Percentiles rank a stretch among this genome's conserved stretches.
Evolutionary conservation across 1,139 yeast genomes (phyloP).

Genomic region (Lodderomyces elongisporus): DNA sequence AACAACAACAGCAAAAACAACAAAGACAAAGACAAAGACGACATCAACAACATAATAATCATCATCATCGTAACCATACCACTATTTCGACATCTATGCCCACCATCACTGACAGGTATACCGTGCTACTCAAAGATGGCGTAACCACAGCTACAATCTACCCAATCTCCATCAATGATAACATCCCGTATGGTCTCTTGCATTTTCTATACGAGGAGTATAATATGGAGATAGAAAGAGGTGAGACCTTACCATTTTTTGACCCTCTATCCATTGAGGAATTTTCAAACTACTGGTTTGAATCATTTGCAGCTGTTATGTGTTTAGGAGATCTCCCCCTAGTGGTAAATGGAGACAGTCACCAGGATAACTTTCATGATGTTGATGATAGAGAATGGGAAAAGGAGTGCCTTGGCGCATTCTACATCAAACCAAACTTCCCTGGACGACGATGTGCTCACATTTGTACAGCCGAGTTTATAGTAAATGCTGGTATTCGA

Average conservation of each 20-base stretch:
- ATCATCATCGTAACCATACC: too few relatives aligned
- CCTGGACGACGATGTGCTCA: constrained; percentile 92
- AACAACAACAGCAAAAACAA: too few relatives aligned
- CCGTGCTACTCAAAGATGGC: constrained; percentile 79
- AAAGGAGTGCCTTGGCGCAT: constrained; percentile 82
- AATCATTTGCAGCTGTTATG: constrained; percentile 78
- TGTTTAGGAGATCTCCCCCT: constrained; percentile 68
- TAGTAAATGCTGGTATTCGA: constrained; percentile 88
- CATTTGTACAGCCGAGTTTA: constrained; percentile 83
- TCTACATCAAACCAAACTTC: constrained; percentile 78
- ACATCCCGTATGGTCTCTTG: constrained; percentile 70
- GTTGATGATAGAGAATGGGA: constrained; percentile 62
- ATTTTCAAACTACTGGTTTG: constrained; percentile 80
- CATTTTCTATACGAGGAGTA: constrained; percentile 86
- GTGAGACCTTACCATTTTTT: constrained; percentile 81
- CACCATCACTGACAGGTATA: constrained; percentile 23
- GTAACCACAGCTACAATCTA: constrained; percentile 90
- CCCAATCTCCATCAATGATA: constrained; percentile 63
- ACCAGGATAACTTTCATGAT: too few relatives aligned
- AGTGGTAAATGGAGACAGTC: too few relatives aligned
- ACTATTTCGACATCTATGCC: not conserved
- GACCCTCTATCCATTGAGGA: constrained; percentile 70
- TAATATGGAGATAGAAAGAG: constrained; percentile 86
- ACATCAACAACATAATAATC: too few relatives aligned
- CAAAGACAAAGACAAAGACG: not conserved